These are phyloP conservation scores for Nannochloris sp. DNA, from an alignment of 139 green algal genomes.

Conservation along the genomic window DNA sequence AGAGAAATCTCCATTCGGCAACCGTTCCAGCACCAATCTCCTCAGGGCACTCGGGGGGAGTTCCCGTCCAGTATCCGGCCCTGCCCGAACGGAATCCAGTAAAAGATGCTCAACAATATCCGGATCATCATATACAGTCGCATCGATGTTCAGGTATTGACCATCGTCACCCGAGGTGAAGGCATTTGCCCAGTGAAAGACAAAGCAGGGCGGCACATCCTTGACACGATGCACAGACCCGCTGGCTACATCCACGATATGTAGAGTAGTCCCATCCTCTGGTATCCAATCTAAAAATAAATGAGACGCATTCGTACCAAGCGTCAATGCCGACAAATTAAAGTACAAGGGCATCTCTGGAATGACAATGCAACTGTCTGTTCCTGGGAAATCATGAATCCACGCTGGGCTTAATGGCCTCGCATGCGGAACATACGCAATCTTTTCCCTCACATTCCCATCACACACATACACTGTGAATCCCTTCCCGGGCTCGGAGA, in stretches of 20 bases:
- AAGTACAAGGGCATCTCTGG: slow-evolving; percentile 61
- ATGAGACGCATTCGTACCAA: slow-evolving; percentile 23
- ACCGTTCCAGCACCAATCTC: slow-evolving; percentile 11
- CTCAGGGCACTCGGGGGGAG: not conserved
- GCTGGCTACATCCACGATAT: slow-evolving; percentile 33
- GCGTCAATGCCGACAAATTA: slow-evolving; percentile 41
- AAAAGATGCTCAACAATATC: slow-evolving; percentile 29
- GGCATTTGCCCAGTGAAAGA: slow-evolving; percentile 66
- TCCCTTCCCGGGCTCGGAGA: slow-evolving; percentile 16
- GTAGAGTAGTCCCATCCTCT: slow-evolving; percentile 39
- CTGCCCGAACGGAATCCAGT: slow-evolving; percentile 11
- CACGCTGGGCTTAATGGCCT: slow-evolving; percentile 43
- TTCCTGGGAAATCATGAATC: slow-evolving; percentile 70
- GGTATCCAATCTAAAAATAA: slow-evolving; percentile 71
- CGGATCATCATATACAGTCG: slow-evolving; percentile 50
- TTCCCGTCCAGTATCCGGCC: not conserved
- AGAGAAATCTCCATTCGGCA: not conserved
- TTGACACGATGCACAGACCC: slow-evolving; percentile 14
- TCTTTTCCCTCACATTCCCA: slow-evolving; percentile 8
- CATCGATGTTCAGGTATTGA: slow-evolving; percentile 45
- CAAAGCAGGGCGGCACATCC: slow-evolving; percentile 47
- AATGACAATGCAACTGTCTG: slow-evolving; percentile 39
- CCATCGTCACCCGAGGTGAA: slow-evolving; percentile 29
- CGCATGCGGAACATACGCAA: slow-evolving; percentile 29
- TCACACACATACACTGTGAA: slow-evolving; percentile 22